Conservation (phyloP, 495 filamentous ascomycete genomes). For the Penicillium atrosanguineum region DNA sequence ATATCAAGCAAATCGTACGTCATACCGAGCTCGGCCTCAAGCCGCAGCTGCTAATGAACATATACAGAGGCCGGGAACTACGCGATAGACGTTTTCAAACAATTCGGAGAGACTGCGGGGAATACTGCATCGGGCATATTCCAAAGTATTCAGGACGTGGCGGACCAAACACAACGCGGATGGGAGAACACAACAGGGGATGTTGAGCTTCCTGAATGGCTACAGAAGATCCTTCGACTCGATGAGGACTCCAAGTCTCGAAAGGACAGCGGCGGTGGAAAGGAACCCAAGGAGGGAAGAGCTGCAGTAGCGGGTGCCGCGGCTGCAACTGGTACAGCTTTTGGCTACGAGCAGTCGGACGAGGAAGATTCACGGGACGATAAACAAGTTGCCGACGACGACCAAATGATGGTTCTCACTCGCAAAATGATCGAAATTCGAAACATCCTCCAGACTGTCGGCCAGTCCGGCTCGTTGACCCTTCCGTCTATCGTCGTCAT, state of each 20-base stretch:
- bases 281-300: constrained; percentile 62
- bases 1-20: constrained; percentile 90
- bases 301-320: constrained; percentile 46
- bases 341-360: constrained; percentile 69
- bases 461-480: constrained; percentile 82
- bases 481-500: constrained; percentile 97
- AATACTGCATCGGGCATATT: constrained; percentile 63
- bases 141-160: constrained; percentile 67
- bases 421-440: constrained; percentile 99
- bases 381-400: constrained; percentile 72
- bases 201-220: constrained; percentile 79
- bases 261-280: constrained; percentile 45
- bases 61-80: constrained; percentile 81
- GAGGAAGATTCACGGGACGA: constrained; percentile 67
- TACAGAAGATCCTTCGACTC: constrained; percentile 67
- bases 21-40: background rate
- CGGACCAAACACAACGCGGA: constrained; percentile 71
- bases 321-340: constrained; percentile 68
- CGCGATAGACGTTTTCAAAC: constrained; percentile 73
- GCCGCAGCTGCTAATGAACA: constrained; percentile 23
- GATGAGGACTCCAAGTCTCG: constrained; percentile 48
- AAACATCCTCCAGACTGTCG: constrained; percentile 83
- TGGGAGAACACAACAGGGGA: constrained; percentile 83
- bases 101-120: constrained; percentile 65
- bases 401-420: constrained; percentile 99